Conservation (phyloP, 768 basidiomycete genomes). For the Russula abietina region DNA sequence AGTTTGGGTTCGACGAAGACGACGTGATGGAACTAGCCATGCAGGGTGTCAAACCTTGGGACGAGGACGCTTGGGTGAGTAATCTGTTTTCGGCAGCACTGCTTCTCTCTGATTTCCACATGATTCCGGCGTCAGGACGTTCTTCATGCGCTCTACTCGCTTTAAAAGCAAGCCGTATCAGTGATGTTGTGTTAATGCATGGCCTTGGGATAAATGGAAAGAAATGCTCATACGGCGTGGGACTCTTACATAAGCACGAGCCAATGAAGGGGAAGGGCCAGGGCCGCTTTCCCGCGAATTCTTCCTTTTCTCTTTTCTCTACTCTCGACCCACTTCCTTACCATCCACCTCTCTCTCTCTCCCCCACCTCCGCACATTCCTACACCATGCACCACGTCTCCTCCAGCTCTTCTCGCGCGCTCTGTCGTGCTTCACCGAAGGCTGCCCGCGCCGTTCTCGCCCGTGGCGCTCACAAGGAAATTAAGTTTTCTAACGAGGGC, state of each 20-base stretch:
- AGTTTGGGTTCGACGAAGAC: slow-evolving; percentile 34
- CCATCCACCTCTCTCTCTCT: not conserved
- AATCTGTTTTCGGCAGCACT: not conserved
- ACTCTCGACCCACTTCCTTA: not conserved
- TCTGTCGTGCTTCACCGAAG: slow-evolving; percentile 61
- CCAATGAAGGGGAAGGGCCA: slow-evolving; percentile 6
- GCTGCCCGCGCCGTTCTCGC: slow-evolving; percentile 47
- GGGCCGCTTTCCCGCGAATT: not conserved
- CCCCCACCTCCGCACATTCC: slow-evolving; percentile 12
- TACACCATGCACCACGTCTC: slow-evolving; percentile 67
- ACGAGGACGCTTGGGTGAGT: slow-evolving; percentile 39
- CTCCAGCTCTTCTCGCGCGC: slow-evolving; percentile 53
- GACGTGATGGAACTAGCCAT: slow-evolving; percentile 34
- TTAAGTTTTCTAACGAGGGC: slow-evolving; percentile 94
- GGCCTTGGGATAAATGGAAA: not conserved
- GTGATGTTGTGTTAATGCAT: not conserved
- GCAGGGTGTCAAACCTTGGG: slow-evolving; percentile 43
- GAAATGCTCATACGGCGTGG: not conserved
- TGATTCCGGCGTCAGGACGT: slow-evolving; percentile 9
- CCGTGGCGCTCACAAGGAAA: slow-evolving; percentile 89
- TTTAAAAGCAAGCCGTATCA: not conserved
- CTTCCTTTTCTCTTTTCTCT: not conserved
- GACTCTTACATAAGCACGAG: not conserved
- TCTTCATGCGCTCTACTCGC: not conserved
- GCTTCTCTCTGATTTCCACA: not conserved